Base-by-base conservation (phyloP, 805 yeast genomes). In the Sugiyamaella lignohabitans region DNA sequence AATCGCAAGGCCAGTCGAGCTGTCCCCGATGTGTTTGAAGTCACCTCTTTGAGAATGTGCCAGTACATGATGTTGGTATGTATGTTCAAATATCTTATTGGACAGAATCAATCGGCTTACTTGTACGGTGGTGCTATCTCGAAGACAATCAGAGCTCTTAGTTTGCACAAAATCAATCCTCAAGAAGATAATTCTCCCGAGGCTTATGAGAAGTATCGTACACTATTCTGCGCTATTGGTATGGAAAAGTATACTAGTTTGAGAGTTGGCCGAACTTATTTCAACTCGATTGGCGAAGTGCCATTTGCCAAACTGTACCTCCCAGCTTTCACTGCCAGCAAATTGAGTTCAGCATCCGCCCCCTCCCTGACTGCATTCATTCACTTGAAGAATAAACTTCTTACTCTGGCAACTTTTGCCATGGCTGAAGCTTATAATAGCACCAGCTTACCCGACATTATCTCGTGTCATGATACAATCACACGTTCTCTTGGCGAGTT, bases 1-100 rank as follows among this genome's bases (percentile, higher is more conserved):
- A 37, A 37, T 19, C 24, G 40, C 22, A 38, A 42, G 23, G 53
- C 55, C 14, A 18, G 36, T n/a, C 20, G 23, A 20, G 10, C 38
- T 23, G 46, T 52, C 14, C 53, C 52, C 16, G 51, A 51, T 36
- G 35, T 46, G 18, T 39, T 51, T 19, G 48, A 46, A 16, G 40
- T 32, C 2, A 21, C 47, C 5, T 48, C 50, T 20, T n/a, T 49
- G 16, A 17, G n/a, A 24, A 41, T 40, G 24, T 42, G 46, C 8
- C 53, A 51, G 38, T 49, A 32, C 30, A 46, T 38, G 23, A 32
- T 49, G 38, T 39, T 49, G 19, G 19, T 20, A 17, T 18, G 43
- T 27, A 16, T 45, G 23, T 49, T 38, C 40, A 37, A 38, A 32
- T 22, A 42, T n/a, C 20, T 42, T 16, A 47, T 40, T 19, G 53